Conservation (phyloP, 1,284 basidiomycete genomes). For the Ustilago trichophora region DNA sequence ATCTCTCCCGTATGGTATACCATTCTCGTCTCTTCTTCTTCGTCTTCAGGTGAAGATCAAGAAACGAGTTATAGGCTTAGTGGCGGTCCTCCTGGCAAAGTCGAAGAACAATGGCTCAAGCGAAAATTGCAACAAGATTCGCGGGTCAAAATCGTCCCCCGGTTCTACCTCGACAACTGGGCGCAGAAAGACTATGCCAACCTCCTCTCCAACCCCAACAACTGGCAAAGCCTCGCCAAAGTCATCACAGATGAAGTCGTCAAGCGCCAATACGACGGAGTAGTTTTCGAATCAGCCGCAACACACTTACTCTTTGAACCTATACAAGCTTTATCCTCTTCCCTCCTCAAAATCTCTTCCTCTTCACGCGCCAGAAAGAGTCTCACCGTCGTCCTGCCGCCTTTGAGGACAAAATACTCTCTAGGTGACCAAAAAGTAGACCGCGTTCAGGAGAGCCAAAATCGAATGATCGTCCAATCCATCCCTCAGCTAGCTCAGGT, state of each 20-base stretch:
- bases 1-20: constrained; percentile 56
- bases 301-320: constrained; percentile 45
- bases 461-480: constrained; percentile 39
- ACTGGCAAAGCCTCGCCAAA: constrained; percentile 19
- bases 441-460: constrained; percentile 13
- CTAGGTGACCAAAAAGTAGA: constrained; percentile 7
- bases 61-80: constrained; percentile 26
- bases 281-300: constrained; percentile 39
- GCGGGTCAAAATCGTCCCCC: constrained; percentile 28
- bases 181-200: constrained; percentile 36
- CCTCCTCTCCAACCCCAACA: constrained; percentile 18
- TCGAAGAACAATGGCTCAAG: constrained; percentile 29
- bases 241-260: constrained; percentile 20
- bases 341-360: neutral
- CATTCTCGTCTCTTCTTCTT: constrained; percentile 28
- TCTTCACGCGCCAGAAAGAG: neutral
- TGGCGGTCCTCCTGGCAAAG: constrained; percentile 23
- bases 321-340: constrained; percentile 6
- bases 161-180: constrained; percentile 49
- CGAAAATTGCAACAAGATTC: neutral
- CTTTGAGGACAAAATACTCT: constrained; percentile 22
- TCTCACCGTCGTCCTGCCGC: constrained; percentile 38
- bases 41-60: neutral
- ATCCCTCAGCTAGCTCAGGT: constrained; percentile 32
- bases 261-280: constrained; percentile 23